phyloP scores from a whole-genome alignment of 345 rosid genomes.

The Hypericum androsaemum region DNA sequence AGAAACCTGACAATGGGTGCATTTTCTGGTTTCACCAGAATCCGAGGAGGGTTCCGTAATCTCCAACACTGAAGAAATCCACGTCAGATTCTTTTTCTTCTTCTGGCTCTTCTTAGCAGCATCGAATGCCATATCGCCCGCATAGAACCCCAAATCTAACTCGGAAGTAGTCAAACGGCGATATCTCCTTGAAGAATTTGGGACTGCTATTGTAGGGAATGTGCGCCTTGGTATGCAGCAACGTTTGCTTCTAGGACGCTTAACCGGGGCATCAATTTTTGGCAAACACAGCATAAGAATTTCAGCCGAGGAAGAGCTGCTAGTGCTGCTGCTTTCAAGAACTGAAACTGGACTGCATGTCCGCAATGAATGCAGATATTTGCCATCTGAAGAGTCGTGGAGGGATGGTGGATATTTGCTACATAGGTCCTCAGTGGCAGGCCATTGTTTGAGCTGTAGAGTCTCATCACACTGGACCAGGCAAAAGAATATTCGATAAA shows the following conservation, averaged over 20 bases:
- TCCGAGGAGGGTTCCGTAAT: conserved; percentile 13
- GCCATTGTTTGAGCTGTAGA: conserved; percentile 23
- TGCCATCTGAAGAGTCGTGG: conserved; percentile 26
- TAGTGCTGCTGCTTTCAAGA: conserved; percentile 37
- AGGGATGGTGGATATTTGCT: conserved; percentile 18
- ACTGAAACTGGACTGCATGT: conserved; percentile 70
- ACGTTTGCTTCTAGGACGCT: conserved; percentile 72
- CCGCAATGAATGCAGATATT: conserved; percentile 33
- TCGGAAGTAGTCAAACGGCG: conserved; percentile 9
- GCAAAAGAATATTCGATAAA: neutral
- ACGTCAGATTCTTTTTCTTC: conserved; percentile 28
- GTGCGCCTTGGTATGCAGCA: conserved; percentile 21
- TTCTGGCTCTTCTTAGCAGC: conserved; percentile 9
- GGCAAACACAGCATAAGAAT: conserved; percentile 22
- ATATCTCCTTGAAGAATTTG: conserved; percentile 1
- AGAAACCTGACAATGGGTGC: conserved; percentile 66
- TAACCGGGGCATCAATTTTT: conserved; percentile 30
- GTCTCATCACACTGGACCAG: conserved; percentile 13
- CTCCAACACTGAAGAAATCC: conserved; percentile 22
- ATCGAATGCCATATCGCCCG: conserved; percentile 6
- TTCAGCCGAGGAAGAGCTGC: conserved; percentile 44
- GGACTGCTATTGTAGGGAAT: conserved; percentile 8
- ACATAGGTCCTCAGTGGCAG: conserved; percentile 25
- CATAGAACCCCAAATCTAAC: conserved; percentile 5
- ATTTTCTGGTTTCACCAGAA: conserved; percentile 31